Evolutionary conservation across 345 rosid species (phyloP).

Genomic region (Aquilaria sinensis): DNA sequence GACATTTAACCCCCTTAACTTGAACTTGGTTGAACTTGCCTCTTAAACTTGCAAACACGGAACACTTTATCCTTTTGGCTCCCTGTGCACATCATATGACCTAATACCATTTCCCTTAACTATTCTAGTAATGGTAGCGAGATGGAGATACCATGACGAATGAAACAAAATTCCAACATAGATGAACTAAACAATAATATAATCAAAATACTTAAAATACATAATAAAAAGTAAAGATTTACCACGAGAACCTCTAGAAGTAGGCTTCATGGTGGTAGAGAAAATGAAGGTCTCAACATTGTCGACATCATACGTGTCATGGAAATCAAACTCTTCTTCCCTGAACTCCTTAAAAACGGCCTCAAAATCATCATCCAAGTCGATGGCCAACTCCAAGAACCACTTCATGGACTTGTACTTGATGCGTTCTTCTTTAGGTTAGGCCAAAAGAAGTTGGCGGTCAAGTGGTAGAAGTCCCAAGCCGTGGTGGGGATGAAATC

Average conservation of each 20-base stretch:
- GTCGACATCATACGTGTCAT: constrained; percentile 37
- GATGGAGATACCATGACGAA: too few species aligned
- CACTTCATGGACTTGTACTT: constrained; percentile 19
- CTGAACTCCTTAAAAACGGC: constrained; percentile 80
- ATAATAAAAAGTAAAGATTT: background rate
- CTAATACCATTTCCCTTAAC: too few species aligned
- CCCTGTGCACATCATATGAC: too few species aligned
- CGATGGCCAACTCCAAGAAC: constrained; percentile 22
- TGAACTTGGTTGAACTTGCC: too few species aligned
- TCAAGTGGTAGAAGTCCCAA: constrained; percentile 28
- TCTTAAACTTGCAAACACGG: too few species aligned
- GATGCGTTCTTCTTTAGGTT: constrained; percentile 42
- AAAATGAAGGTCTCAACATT: constrained; percentile 39
- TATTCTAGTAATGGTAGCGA: too few species aligned
- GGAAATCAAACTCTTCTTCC: constrained; percentile 52
- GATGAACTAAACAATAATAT: background rate
- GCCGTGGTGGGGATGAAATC: constrained; percentile 46
- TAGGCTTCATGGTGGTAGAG: constrained; percentile 26
- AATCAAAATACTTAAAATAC: background rate
- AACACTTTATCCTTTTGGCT: too few species aligned
- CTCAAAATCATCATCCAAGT: constrained; percentile 78
- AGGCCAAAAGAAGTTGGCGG: constrained; percentile 71
- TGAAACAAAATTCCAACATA: background rate
- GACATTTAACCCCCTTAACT: too few species aligned
- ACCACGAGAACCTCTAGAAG: constrained; percentile 32